Evolutionary conservation across 192 early-diverging fungal species (phyloP).

Genomic region (Linnemannia exigua): DNA sequence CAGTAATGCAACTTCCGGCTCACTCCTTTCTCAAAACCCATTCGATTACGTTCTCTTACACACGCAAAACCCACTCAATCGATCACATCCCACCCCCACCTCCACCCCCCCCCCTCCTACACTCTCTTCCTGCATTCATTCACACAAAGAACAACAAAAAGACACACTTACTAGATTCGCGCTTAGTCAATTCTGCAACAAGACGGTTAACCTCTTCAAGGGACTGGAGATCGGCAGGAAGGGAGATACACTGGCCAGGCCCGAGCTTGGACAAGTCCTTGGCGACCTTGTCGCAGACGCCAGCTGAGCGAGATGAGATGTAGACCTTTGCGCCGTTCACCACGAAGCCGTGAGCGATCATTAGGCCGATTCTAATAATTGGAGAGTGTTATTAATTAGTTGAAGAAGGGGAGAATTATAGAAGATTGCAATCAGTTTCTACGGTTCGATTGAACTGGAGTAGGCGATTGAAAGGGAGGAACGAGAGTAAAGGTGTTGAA

Average conservation of each 20-base stretch:
- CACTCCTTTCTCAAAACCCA: not conserved
- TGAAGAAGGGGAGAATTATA: too few species aligned
- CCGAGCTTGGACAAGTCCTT: conserved; percentile 75
- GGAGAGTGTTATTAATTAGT: too few species aligned
- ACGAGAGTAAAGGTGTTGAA: too few species aligned
- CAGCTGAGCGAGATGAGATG: conserved; percentile 85
- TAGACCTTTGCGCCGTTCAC: conserved; percentile 93
- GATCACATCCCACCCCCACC: not conserved
- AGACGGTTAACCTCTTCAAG: conserved; percentile 71
- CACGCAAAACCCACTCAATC: not conserved
- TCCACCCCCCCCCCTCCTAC: not conserved
- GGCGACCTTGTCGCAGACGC: conserved; percentile 72
- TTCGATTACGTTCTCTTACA: not conserved
- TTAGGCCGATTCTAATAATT: conserved; percentile 61
- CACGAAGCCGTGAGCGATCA: conserved; percentile 79
- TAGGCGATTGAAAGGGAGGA: not conserved
- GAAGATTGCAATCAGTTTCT: too few species aligned
- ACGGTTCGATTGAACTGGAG: not conserved
- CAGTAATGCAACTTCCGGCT: not conserved
- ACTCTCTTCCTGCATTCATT: not conserved
- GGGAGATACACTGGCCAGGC: conserved; percentile 78
- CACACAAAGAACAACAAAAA: not conserved
- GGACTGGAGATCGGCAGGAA: conserved; percentile 82
- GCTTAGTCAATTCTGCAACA: conserved; percentile 66
- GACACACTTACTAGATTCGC: conserved; percentile 74